Percentiles rank a stretch among this genome's conserved stretches.
Evolutionary conservation across 2,329 filamentous ascomycete species (phyloP).

Genomic region (Westerdykella aurantiaca): DNA sequence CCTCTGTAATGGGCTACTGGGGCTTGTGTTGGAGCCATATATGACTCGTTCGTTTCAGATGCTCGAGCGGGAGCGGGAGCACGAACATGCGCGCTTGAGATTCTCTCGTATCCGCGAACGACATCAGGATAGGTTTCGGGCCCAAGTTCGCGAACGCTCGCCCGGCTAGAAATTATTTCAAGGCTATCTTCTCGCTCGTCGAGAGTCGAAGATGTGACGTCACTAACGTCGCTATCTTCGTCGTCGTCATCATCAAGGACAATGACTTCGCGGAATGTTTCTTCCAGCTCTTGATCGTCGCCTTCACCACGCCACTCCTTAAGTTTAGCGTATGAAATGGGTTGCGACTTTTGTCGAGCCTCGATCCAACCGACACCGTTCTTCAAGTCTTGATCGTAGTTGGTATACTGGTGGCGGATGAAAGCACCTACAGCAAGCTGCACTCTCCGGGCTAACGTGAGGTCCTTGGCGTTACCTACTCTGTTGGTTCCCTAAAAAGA

Average conservation of each 20-base stretch:
- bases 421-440: conserved; percentile 58
- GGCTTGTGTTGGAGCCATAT: conserved; percentile 10
- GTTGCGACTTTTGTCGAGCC: conserved; percentile 52
- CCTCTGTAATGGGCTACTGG: conserved; percentile 7
- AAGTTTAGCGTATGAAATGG: conserved; percentile 50
- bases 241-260: conserved; percentile 56
- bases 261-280: conserved; percentile 59
- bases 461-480: conserved; percentile 52
- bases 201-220: conserved; percentile 9
- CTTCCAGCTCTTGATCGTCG: conserved; percentile 52
- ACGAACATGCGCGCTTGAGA: too few species aligned
- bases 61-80: too few species aligned
- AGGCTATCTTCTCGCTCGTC: conserved; percentile 27
- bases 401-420: conserved; percentile 57
- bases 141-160: conserved; percentile 26
- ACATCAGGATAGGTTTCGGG: conserved; percentile 5
- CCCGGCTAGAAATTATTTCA: conserved; percentile 30
- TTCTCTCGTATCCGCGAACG: too few species aligned
- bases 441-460: conserved; percentile 52
- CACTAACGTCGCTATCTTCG: conserved; percentile 22
- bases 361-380: conserved; percentile 48
- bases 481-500: conserved; percentile 46
- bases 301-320: conserved; percentile 59
- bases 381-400: conserved; percentile 55
- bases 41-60: too few species aligned